phyloP scores from a whole-genome alignment of 305 asterid genomes.

The Lippia alba region DNA sequence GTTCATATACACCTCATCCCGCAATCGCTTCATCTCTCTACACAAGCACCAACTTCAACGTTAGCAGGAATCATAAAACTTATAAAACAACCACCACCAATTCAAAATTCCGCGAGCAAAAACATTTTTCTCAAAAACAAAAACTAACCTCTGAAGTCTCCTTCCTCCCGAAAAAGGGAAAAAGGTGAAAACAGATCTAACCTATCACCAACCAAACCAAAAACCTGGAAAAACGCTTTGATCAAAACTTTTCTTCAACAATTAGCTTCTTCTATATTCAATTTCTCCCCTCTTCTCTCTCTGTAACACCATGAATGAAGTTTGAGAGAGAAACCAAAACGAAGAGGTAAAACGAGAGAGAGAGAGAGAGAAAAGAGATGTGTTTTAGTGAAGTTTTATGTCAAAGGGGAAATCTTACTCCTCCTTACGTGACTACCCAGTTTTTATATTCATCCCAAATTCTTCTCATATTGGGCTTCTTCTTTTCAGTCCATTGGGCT shows the following conservation, averaged over 20 bases:
- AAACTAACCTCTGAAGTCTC: conserved; percentile 47
- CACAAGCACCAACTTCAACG: conserved; percentile 36
- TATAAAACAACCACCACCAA: conserved; percentile 10
- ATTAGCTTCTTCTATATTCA: conserved; percentile 13
- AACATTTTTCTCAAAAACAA: conserved; percentile 8
- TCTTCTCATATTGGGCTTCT: conserved; percentile 24
- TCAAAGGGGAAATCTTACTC: conserved; percentile 22
- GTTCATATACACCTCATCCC: conserved; percentile 66
- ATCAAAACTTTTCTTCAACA: conserved; percentile 38
- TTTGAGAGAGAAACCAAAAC: conserved; percentile 26
- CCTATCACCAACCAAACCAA: conserved; percentile 34
- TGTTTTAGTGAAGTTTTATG: conserved; percentile 40
- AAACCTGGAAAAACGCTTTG: conserved; percentile 23
- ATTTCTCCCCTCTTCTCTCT: conserved; percentile 20
- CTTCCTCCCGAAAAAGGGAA: conserved; percentile 44
- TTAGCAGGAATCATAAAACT: conserved; percentile 21
- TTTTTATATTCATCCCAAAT: conserved; percentile 35
- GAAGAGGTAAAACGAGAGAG: conserved; percentile 2
- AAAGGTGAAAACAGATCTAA: conserved; percentile 53
- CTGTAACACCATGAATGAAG: conserved; percentile 30
- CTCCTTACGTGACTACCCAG: conserved; percentile 38
- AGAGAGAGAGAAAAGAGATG: background rate
- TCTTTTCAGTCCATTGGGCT: background rate
- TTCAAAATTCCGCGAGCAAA: conserved; percentile 19
- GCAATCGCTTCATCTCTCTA: conserved; percentile 70